Base-by-base conservation (phyloP, 345 rosid species). In the Brassica rapa region DNA sequence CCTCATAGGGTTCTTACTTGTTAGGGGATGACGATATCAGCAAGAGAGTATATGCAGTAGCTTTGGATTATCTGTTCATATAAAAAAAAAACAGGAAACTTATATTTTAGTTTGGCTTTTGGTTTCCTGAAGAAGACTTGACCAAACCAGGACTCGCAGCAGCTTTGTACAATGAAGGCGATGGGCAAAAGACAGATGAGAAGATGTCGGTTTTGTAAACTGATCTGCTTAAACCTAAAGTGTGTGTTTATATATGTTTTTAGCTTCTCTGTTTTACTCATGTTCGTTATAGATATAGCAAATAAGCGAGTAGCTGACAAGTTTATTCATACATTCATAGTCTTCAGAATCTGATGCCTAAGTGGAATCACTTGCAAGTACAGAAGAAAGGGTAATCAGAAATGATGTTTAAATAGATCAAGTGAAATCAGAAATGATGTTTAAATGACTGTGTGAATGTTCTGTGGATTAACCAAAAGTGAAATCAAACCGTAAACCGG, bases 1-100 rank as follows among this genome's bases (percentile, higher is more conserved):
- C 82, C 8, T 78, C 63, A 10, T 72, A 72, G 62, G 61, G 63
- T 29, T 70, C 49, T 43, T 67, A 37, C 59, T 43, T 60, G 15
- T 25, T 60, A 24, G 33, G 30, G 25, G 64, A 60, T 60, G 4
- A 23, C 62, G 24, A 10, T 24, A 9, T 8, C 61, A 56, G 8
- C 61, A 56, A 2, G 24, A 16, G 30, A 59, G 27, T 24, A 53
- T 7, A 23, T 53, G 24, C 60, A 53, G 60, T 53, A 53, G 60
- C 24, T 53, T 16, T 53, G 24, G 60, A 53, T 2, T 11, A 16
- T 53, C 8, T 51, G 57, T 15, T 51, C 57, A 53, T 53, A 16
- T 7, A 53, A 53, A 53, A 1, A 1, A 3, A 53, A 16, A 53
- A 53, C 24, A 53, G 24, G 60, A 6, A 51, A 51, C 57, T 21